Evolutionary conservation across 2,329 filamentous ascomycete species (phyloP).

Genomic region (Chrysoporthe austroafricana): DNA sequence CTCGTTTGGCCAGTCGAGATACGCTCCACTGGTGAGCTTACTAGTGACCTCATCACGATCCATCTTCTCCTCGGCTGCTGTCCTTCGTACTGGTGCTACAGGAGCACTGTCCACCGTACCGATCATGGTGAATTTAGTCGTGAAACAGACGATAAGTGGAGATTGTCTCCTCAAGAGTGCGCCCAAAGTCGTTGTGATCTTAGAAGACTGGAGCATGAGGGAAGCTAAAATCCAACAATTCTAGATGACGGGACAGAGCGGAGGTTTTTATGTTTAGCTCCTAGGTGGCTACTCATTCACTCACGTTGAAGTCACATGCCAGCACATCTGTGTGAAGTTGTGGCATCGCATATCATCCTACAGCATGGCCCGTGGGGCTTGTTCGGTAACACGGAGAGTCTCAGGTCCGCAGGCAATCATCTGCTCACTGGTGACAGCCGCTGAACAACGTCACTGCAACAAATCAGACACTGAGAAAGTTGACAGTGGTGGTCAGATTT

Average conservation of each 20-base stretch:
- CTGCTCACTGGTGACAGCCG: not conserved
- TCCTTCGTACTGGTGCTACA: not conserved
- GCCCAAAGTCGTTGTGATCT: too few relatives aligned
- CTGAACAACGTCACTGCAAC: not conserved
- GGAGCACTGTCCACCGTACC: not conserved
- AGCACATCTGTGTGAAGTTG: too few relatives aligned
- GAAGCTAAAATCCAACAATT: too few relatives aligned
- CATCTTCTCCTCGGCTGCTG: slow-evolving; percentile 4
- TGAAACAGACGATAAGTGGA: not conserved
- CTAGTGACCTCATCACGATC: slow-evolving; percentile 19
- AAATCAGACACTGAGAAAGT: not conserved
- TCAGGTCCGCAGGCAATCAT: not conserved
- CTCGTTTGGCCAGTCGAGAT: slow-evolving; percentile 52
- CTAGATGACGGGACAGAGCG: too few relatives aligned
- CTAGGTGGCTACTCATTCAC: too few relatives aligned
- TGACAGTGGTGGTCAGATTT: not conserved
- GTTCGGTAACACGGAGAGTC: not conserved
- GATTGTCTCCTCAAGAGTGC: too few relatives aligned
- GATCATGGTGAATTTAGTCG: not conserved
- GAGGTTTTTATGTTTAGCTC: too few relatives aligned
- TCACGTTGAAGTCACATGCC: too few relatives aligned
- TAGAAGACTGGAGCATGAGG: too few relatives aligned
- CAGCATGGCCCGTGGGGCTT: too few relatives aligned
- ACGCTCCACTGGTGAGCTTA: slow-evolving; percentile 36
- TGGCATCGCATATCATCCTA: too few relatives aligned